phyloP scores from a whole-genome alignment of 2,329 filamentous ascomycete species.

The Fusarium sublunatum region DNA sequence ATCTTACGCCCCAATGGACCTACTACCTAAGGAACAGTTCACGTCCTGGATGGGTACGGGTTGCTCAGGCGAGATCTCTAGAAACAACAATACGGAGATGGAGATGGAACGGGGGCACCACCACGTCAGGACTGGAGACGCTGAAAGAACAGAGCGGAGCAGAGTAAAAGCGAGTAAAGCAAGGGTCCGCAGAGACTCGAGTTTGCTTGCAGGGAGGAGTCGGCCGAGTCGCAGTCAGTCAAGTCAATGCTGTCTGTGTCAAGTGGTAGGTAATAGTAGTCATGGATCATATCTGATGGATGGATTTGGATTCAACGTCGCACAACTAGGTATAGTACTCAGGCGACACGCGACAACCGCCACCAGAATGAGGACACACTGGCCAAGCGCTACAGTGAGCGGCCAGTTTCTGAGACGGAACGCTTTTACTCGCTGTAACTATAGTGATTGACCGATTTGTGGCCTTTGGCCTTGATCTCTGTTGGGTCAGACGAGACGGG shows the following conservation, averaged over 20 bases:
- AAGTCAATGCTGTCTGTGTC: constrained; percentile 9
- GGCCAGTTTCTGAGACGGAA: constrained; percentile 8
- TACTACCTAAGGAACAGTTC: constrained; percentile 31
- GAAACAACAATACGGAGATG: constrained; percentile 32
- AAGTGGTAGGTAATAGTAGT: constrained; percentile 11
- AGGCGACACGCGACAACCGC: constrained; percentile 37
- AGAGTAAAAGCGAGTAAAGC: neutral
- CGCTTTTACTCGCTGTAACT: constrained; percentile 11
- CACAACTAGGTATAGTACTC: constrained; percentile 25
- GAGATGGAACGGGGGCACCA: constrained; percentile 22
- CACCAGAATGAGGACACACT: constrained; percentile 19
- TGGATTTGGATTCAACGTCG: constrained; percentile 39
- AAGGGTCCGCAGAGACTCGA: constrained; percentile 19
- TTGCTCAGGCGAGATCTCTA: constrained; percentile 33
- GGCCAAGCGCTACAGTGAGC: constrained; percentile 23
- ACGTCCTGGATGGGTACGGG: constrained; percentile 28
- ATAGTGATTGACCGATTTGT: constrained; percentile 14
- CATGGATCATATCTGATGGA: constrained; percentile 24
- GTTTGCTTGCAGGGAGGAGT: constrained; percentile 36
- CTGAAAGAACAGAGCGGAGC: constrained; percentile 24
- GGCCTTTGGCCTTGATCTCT: constrained; percentile 9
- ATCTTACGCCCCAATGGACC: constrained; percentile 41
- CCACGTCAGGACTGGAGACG: constrained; percentile 24
- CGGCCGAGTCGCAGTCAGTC: constrained; percentile 21
- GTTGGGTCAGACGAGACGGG: constrained; percentile 32